phyloP scores from a whole-genome alignment of 2,329 filamentous ascomycete genomes.

The Monosporascus sp. region DNA sequence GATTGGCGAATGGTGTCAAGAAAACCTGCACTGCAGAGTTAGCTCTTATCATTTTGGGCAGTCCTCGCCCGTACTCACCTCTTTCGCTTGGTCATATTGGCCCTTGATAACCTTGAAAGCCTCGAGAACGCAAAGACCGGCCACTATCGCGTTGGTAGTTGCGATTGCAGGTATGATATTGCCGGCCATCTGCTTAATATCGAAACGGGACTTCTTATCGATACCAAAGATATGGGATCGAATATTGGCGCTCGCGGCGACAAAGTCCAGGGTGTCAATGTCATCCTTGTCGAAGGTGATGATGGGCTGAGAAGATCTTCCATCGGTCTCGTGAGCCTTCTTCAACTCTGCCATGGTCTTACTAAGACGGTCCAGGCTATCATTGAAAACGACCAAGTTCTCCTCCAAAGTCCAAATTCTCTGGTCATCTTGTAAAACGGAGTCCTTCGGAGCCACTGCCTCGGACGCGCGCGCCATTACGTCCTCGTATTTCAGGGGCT shows the following conservation, averaged over 20 bases:
- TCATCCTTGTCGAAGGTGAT: slow-evolving; percentile 97
- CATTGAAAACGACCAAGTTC: slow-evolving; percentile 79
- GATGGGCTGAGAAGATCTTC: slow-evolving; percentile 50
- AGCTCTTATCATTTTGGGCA: slow-evolving; percentile 2
- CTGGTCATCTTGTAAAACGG: slow-evolving; percentile 62
- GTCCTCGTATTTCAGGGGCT: slow-evolving; percentile 63
- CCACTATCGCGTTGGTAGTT: slow-evolving; percentile 95
- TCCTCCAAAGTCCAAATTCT: slow-evolving; percentile 75
- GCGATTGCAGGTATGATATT: slow-evolving; percentile 99
- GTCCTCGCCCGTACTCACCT: slow-evolving; percentile 42
- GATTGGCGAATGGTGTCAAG: slow-evolving; percentile 61
- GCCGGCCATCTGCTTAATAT: slow-evolving; percentile 98
- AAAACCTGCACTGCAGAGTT: slow-evolving; percentile 55
- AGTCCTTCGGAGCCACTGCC: slow-evolving; percentile 46
- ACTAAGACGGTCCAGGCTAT: slow-evolving; percentile 74
- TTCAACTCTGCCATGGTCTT: slow-evolving; percentile 65
- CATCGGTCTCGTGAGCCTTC: slow-evolving; percentile 29
- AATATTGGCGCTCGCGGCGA: slow-evolving; percentile 84
- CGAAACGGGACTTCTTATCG: slow-evolving; percentile 82
- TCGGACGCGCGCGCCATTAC: slow-evolving; percentile 48
- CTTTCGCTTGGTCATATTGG: slow-evolving; percentile 66
- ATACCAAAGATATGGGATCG: slow-evolving; percentile 87
- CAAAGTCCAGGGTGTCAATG: slow-evolving; percentile 89
- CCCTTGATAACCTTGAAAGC: slow-evolving; percentile 83
- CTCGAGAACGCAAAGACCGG: slow-evolving; percentile 85